Conservation (phyloP, 768 basidiomycete genomes). For the Cystofilobasidium capitatum region DNA sequence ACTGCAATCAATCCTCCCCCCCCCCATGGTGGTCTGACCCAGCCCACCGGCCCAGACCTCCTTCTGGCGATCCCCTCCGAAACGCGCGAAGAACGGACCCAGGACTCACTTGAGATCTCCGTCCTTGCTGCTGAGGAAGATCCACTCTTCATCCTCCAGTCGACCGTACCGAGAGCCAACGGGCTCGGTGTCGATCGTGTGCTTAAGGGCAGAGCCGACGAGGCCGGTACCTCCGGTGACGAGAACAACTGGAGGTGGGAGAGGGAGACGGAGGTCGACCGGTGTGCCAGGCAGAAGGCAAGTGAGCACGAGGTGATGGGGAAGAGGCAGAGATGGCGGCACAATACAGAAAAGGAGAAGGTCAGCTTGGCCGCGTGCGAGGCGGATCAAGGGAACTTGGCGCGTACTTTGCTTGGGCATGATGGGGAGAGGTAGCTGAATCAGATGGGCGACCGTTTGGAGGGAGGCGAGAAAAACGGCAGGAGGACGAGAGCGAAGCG, state of each 20-base stretch:
- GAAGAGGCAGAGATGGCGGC: no score
- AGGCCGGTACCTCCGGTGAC: conserved; percentile 26
- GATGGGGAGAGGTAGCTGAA: not conserved
- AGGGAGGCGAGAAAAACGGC: no score
- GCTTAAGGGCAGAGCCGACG: conserved; percentile 52
- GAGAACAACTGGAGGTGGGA: conserved; percentile 11
- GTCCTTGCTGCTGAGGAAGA: conserved; percentile 68
- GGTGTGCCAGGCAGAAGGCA: no score
- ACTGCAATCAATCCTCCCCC: no score
- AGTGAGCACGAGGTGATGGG: no score
- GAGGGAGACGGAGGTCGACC: not conserved
- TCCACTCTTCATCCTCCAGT: conserved; percentile 66
- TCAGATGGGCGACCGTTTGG: not conserved
- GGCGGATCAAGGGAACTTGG: not conserved
- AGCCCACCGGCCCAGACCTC: no score
- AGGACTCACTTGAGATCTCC: conserved; percentile 70
- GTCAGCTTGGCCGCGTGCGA: not conserved
- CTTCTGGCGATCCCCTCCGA: not conserved
- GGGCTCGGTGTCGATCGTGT: conserved; percentile 68
- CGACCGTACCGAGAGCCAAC: conserved; percentile 65
- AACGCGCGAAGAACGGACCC: not conserved
- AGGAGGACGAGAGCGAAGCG: no score
- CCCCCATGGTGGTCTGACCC: no score
- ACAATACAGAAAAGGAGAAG: not conserved
- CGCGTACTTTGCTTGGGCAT: not conserved